phyloP scores from a whole-genome alignment of 2,329 filamentous ascomycete species.

The Anisogramma anomala region DNA sequence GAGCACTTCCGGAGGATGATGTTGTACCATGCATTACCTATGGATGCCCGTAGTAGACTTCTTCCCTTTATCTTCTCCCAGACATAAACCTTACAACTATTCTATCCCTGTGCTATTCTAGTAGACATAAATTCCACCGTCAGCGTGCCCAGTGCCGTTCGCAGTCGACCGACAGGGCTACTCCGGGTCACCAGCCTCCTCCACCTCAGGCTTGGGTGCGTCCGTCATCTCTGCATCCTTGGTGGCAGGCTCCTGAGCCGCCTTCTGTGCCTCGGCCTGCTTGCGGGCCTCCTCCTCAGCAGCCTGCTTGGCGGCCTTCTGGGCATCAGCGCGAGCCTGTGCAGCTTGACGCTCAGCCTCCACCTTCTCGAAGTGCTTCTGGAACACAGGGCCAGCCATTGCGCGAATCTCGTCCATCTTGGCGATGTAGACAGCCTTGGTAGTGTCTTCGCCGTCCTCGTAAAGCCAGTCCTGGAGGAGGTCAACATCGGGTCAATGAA shows the following conservation, averaged over 20 bases:
- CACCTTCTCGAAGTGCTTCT: conserved; percentile 90
- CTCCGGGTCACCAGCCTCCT: conserved; percentile 29
- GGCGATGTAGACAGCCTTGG: conserved; percentile 84
- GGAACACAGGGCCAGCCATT: conserved; percentile 79
- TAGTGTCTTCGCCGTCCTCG: conserved; percentile 88
- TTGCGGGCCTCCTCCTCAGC: conserved; percentile 45
- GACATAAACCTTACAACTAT: background rate
- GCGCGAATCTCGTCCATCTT: conserved; percentile 95
- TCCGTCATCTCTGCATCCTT: conserved; percentile 56
- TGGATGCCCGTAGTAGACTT: too few species aligned
- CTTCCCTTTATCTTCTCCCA: background rate
- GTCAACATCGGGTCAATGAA: conserved; percentile 18
- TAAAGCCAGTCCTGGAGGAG: conserved; percentile 85
- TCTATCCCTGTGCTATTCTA: background rate
- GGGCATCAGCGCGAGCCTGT: conserved; percentile 66
- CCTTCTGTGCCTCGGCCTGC: conserved; percentile 40
- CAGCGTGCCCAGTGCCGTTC: background rate
- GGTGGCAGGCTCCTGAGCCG: conserved; percentile 27
- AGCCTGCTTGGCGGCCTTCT: conserved; percentile 63
- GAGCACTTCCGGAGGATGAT: too few species aligned
- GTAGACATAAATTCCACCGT: background rate
- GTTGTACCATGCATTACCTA: too few species aligned
- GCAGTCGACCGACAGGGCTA: conserved; percentile 13
- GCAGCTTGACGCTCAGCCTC: conserved; percentile 73
- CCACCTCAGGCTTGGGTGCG: conserved; percentile 36